Evolutionary conservation across 345 rosid species (phyloP), one percentile per base, ranked within the genome.

Genomic region (Jatropha curcas): DNA sequence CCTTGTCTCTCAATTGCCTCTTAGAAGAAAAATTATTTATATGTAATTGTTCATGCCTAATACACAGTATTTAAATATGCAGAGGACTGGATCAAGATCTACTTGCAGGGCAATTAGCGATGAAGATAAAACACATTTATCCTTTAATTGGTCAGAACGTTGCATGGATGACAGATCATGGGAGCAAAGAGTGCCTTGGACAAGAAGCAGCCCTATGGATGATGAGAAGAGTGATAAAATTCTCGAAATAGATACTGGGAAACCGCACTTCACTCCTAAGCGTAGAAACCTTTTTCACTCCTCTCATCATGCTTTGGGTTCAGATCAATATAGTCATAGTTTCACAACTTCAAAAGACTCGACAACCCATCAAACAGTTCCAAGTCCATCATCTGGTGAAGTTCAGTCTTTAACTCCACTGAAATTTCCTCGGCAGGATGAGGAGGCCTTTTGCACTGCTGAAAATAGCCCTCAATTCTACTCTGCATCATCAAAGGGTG

Each of bases 401-500:
- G 85, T 84, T 56, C 90, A 90, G 72, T 87, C 89, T 9, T 62
- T 52, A 56, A 69, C 78, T 35, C 90, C 86, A 13, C 45, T 79
- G 64, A 83, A 79, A 39, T 75, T 84, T 73, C 71, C 89, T 34
- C 85, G 65, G 0, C 84, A 84, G 65, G 78, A 71, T 6, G 86
- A 83, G 70, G 93, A 85, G 71, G 76, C 72, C 12, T 90, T 74
- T 31, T 72, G 86, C 83, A 85, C 94, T 0, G 95, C 96, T 1
- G 92, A 88, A 60, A 86, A 86, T 60, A 93, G 98, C 60, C 99
- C 97, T 0, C 93, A 86, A 22, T 72, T 88, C 72, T 82, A 79
- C 66, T 84, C 96, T 17, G 91, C 92, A 2, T 85, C 91, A n/a
- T 92, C 97, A 0, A 78, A 81, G 66, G 89, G 91, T 14, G 95